These are phyloP conservation scores for Microascus cirrosus DNA, from an alignment of 2,329 filamentous ascomycete genomes.

Conservation along the genomic window DNA sequence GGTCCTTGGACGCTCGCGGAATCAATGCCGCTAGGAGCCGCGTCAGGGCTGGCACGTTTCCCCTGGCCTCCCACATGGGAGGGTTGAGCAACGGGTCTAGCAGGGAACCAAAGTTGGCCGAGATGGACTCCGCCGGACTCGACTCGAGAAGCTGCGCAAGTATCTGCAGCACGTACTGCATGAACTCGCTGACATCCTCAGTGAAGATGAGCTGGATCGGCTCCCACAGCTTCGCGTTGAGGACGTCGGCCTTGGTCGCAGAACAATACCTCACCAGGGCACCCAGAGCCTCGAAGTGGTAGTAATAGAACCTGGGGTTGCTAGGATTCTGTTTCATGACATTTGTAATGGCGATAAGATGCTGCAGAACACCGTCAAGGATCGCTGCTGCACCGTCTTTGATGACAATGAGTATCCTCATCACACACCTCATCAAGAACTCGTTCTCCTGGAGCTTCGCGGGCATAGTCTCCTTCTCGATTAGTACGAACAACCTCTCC, in stretches of 20 bases:
- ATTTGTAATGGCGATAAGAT: constrained; percentile 80
- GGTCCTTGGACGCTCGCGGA: constrained; percentile 60
- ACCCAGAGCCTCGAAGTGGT: constrained; percentile 89
- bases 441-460: constrained; percentile 98
- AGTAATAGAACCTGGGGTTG: constrained; percentile 97
- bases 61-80: constrained; percentile 80
- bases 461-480: constrained; percentile 73
- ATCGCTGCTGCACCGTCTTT: constrained; percentile 68
- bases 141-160: constrained; percentile 84
- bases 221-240: constrained; percentile 72
- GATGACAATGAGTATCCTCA: constrained; percentile 93
- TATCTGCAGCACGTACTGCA: constrained; percentile 92
- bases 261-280: constrained; percentile 71
- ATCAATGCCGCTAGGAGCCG: constrained; percentile 78
- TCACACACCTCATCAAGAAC: constrained; percentile 96
- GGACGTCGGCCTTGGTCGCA: constrained; percentile 52
- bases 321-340: constrained; percentile 92
- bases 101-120: constrained; percentile 69
- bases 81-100: constrained; percentile 69
- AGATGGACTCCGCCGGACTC: constrained; percentile 67
- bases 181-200: constrained; percentile 84
- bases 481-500: constrained; percentile 80
- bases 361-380: constrained; percentile 66
- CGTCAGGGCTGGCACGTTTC: constrained; percentile 85
- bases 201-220: constrained; percentile 73